These are phyloP conservation scores for Trichoderma atroviride DNA, from an alignment of 2,329 filamentous ascomycete genomes.

Conservation along the genomic window DNA sequence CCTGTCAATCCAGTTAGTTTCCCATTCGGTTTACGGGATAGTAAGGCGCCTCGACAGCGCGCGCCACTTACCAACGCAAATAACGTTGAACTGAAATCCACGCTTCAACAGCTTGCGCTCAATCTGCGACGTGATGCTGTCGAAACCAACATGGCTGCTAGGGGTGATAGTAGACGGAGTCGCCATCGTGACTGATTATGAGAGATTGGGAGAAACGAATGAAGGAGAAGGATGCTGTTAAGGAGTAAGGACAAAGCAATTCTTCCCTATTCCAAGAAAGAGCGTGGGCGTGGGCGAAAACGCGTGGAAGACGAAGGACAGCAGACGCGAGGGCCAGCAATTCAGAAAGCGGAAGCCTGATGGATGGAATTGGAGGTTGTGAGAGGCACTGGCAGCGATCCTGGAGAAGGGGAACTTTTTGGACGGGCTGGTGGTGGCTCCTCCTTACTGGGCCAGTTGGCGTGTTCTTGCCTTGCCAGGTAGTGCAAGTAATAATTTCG, in stretches of 20 bases:
- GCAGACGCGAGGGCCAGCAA: conserved; percentile 26
- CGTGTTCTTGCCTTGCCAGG: conserved; percentile 43
- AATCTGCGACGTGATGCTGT: conserved; percentile 99
- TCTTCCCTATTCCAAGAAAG: conserved; percentile 44
- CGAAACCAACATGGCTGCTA: conserved; percentile 98
- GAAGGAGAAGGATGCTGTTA: conserved; percentile 26
- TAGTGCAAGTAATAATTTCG: conserved; percentile 50
- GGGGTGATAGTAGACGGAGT: conserved; percentile 76
- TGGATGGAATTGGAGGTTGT: conserved; percentile 35
- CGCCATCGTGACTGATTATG: conserved; percentile 49
- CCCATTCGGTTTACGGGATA: neutral
- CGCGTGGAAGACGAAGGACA: conserved; percentile 29
- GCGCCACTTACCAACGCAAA: conserved; percentile 85
- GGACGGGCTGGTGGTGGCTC: conserved; percentile 34
- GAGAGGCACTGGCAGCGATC: conserved; percentile 31
- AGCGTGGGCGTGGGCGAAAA: conserved; percentile 32
- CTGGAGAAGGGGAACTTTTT: conserved; percentile 46
- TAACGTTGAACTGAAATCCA: conserved; percentile 99
- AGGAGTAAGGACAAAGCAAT: conserved; percentile 36
- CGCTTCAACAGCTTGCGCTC: conserved; percentile 99
- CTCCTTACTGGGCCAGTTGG: conserved; percentile 25
- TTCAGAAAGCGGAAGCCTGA: conserved; percentile 32
- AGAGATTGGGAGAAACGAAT: conserved; percentile 11
- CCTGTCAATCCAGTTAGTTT: conserved; percentile 56
- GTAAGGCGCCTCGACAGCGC: neutral